Evolutionary conservation across 306 rosid genomes (phyloP).

Genomic region (Cucumis melo): DNA sequence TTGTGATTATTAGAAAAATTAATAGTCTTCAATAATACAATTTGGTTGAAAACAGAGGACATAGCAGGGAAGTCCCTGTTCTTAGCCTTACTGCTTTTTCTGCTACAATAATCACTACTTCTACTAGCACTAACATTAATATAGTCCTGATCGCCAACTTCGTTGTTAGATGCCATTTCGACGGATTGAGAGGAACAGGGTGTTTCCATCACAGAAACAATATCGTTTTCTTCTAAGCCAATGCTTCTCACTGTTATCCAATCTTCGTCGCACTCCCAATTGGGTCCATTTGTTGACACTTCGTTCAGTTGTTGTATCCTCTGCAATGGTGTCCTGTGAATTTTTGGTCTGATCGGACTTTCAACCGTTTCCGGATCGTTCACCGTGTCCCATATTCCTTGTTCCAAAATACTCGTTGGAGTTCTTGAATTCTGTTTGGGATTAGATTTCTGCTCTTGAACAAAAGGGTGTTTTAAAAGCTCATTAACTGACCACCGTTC

Average conservation of each 20-base stretch:
- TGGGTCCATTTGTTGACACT: background rate
- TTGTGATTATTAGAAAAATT: background rate
- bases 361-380: conserved; percentile 10
- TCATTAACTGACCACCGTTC: conserved; percentile 63
- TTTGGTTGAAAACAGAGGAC: background rate
- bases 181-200: background rate
- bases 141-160: background rate
- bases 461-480: conserved; percentile 55
- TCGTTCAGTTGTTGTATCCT: conserved; percentile 36
- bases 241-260: conserved; percentile 66
- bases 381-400: conserved; percentile 33
- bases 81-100: background rate
- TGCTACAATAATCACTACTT: background rate
- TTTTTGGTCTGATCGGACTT: conserved; percentile 9
- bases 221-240: background rate
- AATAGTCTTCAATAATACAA: background rate
- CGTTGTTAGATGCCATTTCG: background rate
- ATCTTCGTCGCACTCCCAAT: conserved; percentile 35
- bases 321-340: conserved; percentile 14
- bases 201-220: background rate
- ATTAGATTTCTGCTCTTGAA: conserved; percentile 8
- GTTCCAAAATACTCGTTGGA: conserved; percentile 53
- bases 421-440: conserved; percentile 18
- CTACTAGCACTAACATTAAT: background rate
- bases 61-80: background rate